These are phyloP conservation scores for Cardamine occulta DNA, from an alignment of 345 rosid species.

Conservation along the genomic window DNA sequence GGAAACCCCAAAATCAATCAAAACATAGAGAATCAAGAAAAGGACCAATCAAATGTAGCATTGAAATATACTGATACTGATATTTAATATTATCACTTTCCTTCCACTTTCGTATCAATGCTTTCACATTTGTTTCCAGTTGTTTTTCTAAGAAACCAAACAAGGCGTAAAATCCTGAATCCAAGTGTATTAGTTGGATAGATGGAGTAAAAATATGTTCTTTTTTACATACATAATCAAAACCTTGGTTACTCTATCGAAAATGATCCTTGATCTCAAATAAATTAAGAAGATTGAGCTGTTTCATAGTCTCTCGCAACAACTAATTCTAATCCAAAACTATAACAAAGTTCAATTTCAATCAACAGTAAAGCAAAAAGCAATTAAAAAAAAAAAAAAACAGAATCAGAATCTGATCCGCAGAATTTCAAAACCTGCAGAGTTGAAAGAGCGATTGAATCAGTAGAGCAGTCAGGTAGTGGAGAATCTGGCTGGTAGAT, in stretches of 20 bases:
- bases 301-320: background rate
- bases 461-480: background rate
- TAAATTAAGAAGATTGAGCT: background rate
- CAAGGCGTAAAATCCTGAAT: background rate
- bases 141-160: background rate
- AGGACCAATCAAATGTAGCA: background rate
- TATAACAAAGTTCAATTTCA: background rate
- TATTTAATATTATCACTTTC: background rate
- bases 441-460: slow-evolving; percentile 16
- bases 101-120: background rate
- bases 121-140: background rate
- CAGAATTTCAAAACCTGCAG: background rate
- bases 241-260: background rate
- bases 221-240: background rate
- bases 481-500: background rate
- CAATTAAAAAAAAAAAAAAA: background rate
- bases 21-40: background rate
- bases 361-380: background rate
- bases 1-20: background rate
- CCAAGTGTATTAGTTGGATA: background rate
- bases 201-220: background rate
- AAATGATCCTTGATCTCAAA: background rate
- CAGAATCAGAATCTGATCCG: background rate
- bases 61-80: background rate
- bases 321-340: background rate